Base-by-base conservation (phyloP, 192 early-diverging fungal species). In the Coemansia sp. region DNA sequence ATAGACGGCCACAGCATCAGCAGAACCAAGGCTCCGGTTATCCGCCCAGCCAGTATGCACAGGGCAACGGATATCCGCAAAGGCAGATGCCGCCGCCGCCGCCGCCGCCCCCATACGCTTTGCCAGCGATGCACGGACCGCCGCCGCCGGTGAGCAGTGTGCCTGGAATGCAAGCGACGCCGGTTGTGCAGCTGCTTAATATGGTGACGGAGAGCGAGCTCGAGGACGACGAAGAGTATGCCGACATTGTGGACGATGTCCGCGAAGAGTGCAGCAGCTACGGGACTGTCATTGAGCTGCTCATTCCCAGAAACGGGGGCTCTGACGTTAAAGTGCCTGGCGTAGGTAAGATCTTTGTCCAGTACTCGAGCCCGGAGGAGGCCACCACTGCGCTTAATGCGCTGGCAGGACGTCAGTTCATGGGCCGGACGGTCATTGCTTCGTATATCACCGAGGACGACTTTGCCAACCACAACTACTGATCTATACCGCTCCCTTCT, bases 311-410 rank as follows among this genome's bases (percentile, higher is more conserved):
- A 36, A 92, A 93, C 14, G 67, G 71, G 14, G 45, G 67, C 46
- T 67, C 83, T 24, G 78, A 76, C 15, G 52, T 43, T 15, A 72
- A 79, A 11, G 86, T 84, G 21, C 69, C 90, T 5, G 93, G 95
- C 41, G 75, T 94, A 24, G 97, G 94, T 73, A 97, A 95, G 94
- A 93, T 98, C 64, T 97, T 94, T 86, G 88, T 98, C 49, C 81
- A 91, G 72, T 99, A 85, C 67, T 73, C 72, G 20, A 78, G 66
- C 15, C 71, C 71, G 0, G 88, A 91, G 4, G 75, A 92, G 60
- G 84, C 89, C 20, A 84, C 85, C 7, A 66, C 71, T 2, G 97
- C 97, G 1, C 77, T 94, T 36, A 86, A 87, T 20, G 87, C 94
- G 14, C 84, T 99, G 49, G 93, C 95, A 24, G 97, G 97, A 36